These are phyloP conservation scores for Ilex aquifolium DNA, from an alignment of 257 asterid genomes.

Conservation along the genomic window DNA sequence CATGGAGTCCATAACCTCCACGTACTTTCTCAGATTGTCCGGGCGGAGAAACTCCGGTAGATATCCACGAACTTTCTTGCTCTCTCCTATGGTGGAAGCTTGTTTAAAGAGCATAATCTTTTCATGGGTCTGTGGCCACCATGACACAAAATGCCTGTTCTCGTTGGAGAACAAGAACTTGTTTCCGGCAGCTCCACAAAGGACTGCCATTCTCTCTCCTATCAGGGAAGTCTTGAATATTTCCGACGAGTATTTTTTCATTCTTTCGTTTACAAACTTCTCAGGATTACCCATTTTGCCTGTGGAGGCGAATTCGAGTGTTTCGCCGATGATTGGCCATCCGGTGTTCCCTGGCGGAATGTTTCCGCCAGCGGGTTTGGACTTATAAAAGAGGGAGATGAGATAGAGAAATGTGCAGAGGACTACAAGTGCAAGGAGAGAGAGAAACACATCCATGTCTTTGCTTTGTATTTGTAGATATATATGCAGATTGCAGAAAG, in stretches of 20 bases:
- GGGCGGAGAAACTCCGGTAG: slow-evolving; percentile 13
- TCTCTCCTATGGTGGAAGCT: slow-evolving; percentile 11
- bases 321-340: slow-evolving; percentile 18
- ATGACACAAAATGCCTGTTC: neutral
- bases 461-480: no score
- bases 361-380: neutral
- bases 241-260: slow-evolving; percentile 2
- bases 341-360: slow-evolving; percentile 15
- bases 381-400: no score
- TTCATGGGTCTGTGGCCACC: slow-evolving; percentile 20
- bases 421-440: no score
- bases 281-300: neutral
- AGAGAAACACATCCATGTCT: no score
- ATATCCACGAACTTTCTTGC: slow-evolving; percentile 8
- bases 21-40: slow-evolving; percentile 9
- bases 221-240: slow-evolving; percentile 16
- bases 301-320: slow-evolving; percentile 1
- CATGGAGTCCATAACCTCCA: slow-evolving; percentile 12
- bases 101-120: slow-evolving; percentile 16
- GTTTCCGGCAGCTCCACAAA: slow-evolving; percentile 11
- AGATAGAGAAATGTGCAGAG: no score
- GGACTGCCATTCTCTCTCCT: slow-evolving; percentile 7
- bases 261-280: slow-evolving; percentile 3
- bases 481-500: no score
- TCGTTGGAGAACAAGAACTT: neutral